Base-by-base conservation (phyloP, 352 stramenopile genomes). In the Thraustotheca clavata region DNA sequence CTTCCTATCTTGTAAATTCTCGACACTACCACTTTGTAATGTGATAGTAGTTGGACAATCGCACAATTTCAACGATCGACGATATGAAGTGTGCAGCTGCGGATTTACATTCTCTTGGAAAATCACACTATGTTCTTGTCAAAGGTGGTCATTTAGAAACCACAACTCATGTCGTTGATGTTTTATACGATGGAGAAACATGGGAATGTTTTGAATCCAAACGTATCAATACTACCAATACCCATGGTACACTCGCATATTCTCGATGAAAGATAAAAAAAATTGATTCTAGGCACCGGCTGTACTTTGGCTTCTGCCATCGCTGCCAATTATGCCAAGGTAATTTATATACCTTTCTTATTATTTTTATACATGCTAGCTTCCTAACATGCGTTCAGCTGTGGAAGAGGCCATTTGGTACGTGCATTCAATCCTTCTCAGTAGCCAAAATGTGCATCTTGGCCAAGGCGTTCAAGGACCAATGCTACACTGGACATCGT, bases 291-390 rank as follows among this genome's bases (percentile, higher is more conserved):
- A 62, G 94, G 94, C 54, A 98, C 94, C 18, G 94, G 94, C 34
- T 98, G 94, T 71, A 97, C 92, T 31, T 72, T 98, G n/a, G 94
- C 87, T 12, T 91, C 89, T 0, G 83, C 90, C 31, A 96, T 97
- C 71, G 89, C 91, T 11, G 85, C 91, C 11, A 76, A 88, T 49
- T 76, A 96, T 31, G 91, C 91, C 18, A 70, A 82, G 40, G 88
- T 46, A 41, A 24, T 60, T 41, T 60, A 22, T 60, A 9, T 24
- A 52, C 27, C 33, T 20, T 32, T 9, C 38, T 18, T 43, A 18
- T 43, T 16, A 43, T 16, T 20, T 16, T 43, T 20, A 43, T 49
- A 4, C 50, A 41, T 38, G 9, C 31, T 62, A 76, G 50, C 67
- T 40, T 9, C 29, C 38, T n/a, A 70, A 81, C 67, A 72, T 81